Percentiles rank a stretch among this genome's conserved stretches.
Conservation (phyloP, 805 yeast species). For the Myxozyma vanderwaltii region DNA sequence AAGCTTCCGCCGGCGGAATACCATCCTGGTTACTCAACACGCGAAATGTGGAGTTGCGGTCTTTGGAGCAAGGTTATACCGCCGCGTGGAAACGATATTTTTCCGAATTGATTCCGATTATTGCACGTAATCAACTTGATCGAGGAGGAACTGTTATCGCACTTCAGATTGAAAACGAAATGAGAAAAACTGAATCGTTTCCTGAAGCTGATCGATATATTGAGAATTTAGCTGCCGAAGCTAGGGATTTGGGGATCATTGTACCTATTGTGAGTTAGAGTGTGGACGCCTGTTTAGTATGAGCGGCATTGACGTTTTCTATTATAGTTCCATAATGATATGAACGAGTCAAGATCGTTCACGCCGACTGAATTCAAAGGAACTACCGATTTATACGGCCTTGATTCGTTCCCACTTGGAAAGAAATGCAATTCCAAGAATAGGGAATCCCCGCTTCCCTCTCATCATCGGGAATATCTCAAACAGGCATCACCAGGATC, state of each 20-base stretch:
- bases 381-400: constrained; percentile 19
- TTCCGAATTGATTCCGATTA: constrained; percentile 16
- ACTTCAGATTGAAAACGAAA: constrained; percentile 24
- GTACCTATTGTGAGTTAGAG: constrained; percentile 21
- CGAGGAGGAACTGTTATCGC: constrained; percentile 23
- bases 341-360: constrained; percentile 11
- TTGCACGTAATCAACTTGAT: constrained; percentile 21
- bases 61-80: constrained; percentile 10
- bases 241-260: constrained; percentile 11
- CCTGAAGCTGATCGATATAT: constrained; percentile 19
- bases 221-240: neutral
- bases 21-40: constrained; percentile 22
- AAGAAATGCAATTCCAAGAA: constrained; percentile 4
- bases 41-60: constrained; percentile 13
- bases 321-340: constrained; percentile 25
- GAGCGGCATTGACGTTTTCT: no score
- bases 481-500: neutral
- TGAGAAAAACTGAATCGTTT: neutral
- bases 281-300: no score
- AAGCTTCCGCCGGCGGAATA: constrained; percentile 26
- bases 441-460: neutral
- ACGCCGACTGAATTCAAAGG: constrained; percentile 13
- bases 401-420: constrained; percentile 24
- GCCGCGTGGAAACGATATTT: constrained; percentile 18
- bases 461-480: constrained; percentile 16